Base-by-base conservation (phyloP, 495 filamentous ascomycete genomes). In the Annulohypoxylon bovei region DNA sequence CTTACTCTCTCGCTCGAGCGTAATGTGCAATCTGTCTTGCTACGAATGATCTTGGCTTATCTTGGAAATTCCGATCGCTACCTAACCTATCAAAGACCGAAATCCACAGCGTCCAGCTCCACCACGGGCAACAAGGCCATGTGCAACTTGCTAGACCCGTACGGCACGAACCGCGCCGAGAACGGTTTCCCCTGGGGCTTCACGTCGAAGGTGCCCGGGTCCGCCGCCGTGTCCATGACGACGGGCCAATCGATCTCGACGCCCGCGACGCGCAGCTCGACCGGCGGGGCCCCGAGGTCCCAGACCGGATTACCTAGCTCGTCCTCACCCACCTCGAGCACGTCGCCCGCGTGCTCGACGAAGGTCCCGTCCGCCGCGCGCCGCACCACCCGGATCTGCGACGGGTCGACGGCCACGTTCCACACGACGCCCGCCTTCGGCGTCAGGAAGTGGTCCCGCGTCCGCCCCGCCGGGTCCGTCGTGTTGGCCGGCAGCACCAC, bases 131-230 rank as follows among this genome's bases (percentile, higher is more conserved):
- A 73, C 65, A 89, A 85, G 11, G 84, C 83, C 81, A 89, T 88
- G 75, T 88, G 87, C 49, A 87, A 67, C 78, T 88, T 88, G 50
- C 85, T 82, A 67, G 80, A 81, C 4, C 83, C 87, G 75, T 87
- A 88, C 25, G 88, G 88, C 61, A 84, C 80, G 27, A 90, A 70
- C 35, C 71, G 80, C 14, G 81, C 79, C 59, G 79, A 69, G 25
- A 79, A 78, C 18, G 75, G 54, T 49, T 75, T 72, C 4, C 79
- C 81, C 5, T 7, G 16, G 0, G 55, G 32, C 37, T 20, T 50
- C 12, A 75, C 67, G 11, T 61, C 62, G 52, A 76, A 83, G 78
- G 28, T 77, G 71, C 67, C 80, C 71, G 56, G 79, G 23, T 77
- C 81, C 6, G 84, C 81, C 6, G 88, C 84, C 30, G 83, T 74